A percentile compares a stretch with the other conserved stretches of the same genome.
Evolutionary conservation across 176 grass and related monocot genomes (phyloP).

Genomic region (Elymus sibiricus): DNA sequence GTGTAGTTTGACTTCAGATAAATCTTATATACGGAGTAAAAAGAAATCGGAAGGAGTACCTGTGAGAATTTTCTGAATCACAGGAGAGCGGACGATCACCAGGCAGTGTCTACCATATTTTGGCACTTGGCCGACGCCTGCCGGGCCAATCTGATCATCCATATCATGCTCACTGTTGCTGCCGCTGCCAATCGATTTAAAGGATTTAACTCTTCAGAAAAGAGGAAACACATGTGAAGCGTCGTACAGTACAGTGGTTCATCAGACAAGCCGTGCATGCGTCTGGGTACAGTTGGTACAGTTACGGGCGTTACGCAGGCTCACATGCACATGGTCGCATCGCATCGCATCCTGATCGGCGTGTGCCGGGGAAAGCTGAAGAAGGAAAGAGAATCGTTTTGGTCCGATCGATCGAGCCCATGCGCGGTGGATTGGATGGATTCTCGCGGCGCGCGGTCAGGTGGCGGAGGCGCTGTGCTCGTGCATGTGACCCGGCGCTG

Average conservation of each 20-base stretch:
- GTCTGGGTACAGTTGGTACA: too few relatives aligned
- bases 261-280: neutral
- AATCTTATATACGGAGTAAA: too few relatives aligned
- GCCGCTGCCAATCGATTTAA: neutral
- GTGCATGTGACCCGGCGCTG: slow-evolving; percentile 34
- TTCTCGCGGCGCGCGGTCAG: neutral
- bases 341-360: too few relatives aligned
- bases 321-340: neutral
- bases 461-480: neutral
- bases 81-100: neutral
- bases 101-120: neutral
- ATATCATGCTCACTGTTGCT: neutral
- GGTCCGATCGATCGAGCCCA: too few relatives aligned
- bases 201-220: too few relatives aligned
- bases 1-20: too few relatives aligned
- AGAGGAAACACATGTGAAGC: neutral
- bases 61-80: too few relatives aligned
- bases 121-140: neutral
- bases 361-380: too few relatives aligned
- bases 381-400: too few relatives aligned
- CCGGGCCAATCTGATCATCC: neutral
- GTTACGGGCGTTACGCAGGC: too few relatives aligned
- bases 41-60: too few relatives aligned
- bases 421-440: too few relatives aligned
- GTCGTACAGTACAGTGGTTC: neutral